Evolutionary conservation across 1,284 basidiomycete species (phyloP).

Genomic region (Vanrija sp.): DNA sequence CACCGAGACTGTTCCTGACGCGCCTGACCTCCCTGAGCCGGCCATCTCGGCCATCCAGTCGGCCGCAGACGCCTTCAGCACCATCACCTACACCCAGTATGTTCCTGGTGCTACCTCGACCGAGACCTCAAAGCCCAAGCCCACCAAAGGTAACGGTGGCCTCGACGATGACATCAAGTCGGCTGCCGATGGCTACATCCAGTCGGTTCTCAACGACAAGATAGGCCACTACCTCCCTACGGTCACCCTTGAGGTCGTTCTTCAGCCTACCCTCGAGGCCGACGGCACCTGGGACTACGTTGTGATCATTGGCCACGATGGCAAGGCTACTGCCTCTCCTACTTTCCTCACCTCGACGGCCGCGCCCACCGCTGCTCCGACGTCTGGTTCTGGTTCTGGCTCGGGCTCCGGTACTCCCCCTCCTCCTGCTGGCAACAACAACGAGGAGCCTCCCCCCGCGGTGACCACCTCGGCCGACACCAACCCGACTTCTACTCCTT

Average conservation of each 20-base stretch:
- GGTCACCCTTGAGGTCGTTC: constrained; percentile 44
- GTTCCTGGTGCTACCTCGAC: constrained; percentile 10
- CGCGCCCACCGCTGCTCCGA: constrained; percentile 7
- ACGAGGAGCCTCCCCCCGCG: not conserved
- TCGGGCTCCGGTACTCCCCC: not conserved
- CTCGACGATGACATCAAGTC: constrained; percentile 22
- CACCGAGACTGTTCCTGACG: constrained; percentile 30
- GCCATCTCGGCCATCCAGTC: constrained; percentile 30
- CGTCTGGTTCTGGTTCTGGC: constrained; percentile 7
- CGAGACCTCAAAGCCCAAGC: not conserved
- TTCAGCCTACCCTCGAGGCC: constrained; percentile 46
- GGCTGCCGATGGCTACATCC: constrained; percentile 34
- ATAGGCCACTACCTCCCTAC: constrained; percentile 41
- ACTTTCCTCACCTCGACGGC: constrained; percentile 27
- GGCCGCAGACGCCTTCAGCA: constrained; percentile 24
- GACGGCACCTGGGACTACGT: constrained; percentile 49
- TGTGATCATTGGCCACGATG: constrained; percentile 43
- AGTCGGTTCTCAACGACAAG: constrained; percentile 21
- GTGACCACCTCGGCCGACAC: constrained; percentile 7
- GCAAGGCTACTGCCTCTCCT: constrained; percentile 44
- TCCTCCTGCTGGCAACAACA: not conserved
- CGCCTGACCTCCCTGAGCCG: constrained; percentile 23
- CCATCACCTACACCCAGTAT: constrained; percentile 42
- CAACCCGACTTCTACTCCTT: constrained; percentile 5
- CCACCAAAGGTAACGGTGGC: not conserved